Conservation (phyloP, 306 rosid genomes). For the Cyclanthera cordifolia region DNA sequence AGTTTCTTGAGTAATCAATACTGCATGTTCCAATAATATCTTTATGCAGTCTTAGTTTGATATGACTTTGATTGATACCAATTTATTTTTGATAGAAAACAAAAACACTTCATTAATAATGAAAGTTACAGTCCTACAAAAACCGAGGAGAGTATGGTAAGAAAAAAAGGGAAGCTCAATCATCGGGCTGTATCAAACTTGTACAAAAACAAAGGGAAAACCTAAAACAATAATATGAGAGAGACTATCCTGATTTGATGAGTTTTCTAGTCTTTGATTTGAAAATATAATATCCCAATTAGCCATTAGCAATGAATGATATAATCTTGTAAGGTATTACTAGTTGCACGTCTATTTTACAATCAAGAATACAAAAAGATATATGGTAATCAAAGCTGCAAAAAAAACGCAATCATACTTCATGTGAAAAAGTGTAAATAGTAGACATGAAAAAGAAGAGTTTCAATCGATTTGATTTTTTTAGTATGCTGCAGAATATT, state of each 20-base stretch:
- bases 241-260: background rate
- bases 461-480: constrained; percentile 6
- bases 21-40: background rate
- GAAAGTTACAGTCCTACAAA: too few species aligned
- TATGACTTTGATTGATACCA: background rate
- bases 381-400: background rate
- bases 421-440: background rate
- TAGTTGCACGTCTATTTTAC: background rate
- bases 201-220: too few species aligned
- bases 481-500: constrained; percentile 54
- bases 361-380: background rate
- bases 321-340: background rate
- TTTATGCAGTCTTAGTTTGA: too few species aligned
- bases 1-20: background rate
- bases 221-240: background rate
- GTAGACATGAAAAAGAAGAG: background rate
- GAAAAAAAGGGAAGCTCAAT: too few species aligned
- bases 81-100: too few species aligned
- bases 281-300: too few species aligned
- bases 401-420: background rate
- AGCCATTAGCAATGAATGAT: too few species aligned
- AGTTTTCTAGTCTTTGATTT: background rate
- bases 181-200: too few species aligned
- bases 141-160: too few species aligned
- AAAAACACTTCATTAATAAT: too few species aligned